These are phyloP conservation scores for Zarea fungicola DNA, from an alignment of 2,329 filamentous ascomycete genomes.

Conservation along the genomic window DNA sequence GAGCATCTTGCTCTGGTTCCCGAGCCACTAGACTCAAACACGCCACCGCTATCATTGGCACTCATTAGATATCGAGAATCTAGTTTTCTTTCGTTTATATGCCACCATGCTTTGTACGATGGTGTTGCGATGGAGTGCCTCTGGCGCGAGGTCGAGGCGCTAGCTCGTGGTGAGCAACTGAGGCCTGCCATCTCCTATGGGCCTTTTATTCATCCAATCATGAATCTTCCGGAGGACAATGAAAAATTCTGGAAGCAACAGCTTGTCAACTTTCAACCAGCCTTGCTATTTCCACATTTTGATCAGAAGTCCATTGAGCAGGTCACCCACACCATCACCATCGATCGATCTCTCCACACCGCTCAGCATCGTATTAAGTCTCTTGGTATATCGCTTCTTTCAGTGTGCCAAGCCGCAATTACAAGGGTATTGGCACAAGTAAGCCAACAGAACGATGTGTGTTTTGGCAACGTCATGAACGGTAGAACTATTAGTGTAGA, in stretches of 20 bases:
- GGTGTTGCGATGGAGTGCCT: slow-evolving; percentile 69
- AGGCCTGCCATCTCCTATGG: slow-evolving; percentile 50
- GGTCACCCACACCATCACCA: slow-evolving; percentile 22
- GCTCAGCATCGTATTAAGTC: slow-evolving; percentile 46
- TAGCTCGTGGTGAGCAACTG: slow-evolving; percentile 45
- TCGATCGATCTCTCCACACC: slow-evolving; percentile 34
- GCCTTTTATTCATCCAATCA: slow-evolving; percentile 57
- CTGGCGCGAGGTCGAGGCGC: slow-evolving; percentile 62
- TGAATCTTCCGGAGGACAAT: slow-evolving; percentile 40
- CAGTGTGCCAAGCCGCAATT: slow-evolving; percentile 70
- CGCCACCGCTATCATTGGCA: slow-evolving; percentile 42
- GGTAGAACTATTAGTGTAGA: slow-evolving; percentile 65
- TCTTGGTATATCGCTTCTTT: slow-evolving; percentile 57
- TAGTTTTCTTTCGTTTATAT: slow-evolving; percentile 43
- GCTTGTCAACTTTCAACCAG: slow-evolving; percentile 45
- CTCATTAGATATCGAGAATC: slow-evolving; percentile 29
- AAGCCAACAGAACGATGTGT: slow-evolving; percentile 58
- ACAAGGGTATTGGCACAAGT: slow-evolving; percentile 55
- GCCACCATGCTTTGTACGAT: slow-evolving; percentile 84
- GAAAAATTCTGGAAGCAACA: slow-evolving; percentile 62
- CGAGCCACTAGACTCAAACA: slow-evolving; percentile 37
- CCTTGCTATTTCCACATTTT: slow-evolving; percentile 21
- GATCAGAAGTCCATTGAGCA: slow-evolving; percentile 22
- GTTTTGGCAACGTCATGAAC: slow-evolving; percentile 82
- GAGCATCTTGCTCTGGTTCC: slow-evolving; percentile 36